Evolutionary conservation across 306 rosid genomes (phyloP).

Genomic region (Pterocarpus santalinus): DNA sequence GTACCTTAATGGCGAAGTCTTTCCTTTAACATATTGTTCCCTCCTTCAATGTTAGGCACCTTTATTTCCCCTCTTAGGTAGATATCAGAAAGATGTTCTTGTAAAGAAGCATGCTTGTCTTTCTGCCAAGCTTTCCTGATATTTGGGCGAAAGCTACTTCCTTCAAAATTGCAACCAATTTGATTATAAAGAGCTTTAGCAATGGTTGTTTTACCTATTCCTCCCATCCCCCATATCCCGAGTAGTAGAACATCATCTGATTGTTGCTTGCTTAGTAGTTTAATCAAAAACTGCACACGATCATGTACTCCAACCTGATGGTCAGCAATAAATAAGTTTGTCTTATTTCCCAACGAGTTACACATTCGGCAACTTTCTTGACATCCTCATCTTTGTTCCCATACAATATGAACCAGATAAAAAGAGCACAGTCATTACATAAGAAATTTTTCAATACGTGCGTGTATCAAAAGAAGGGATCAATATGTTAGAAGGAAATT

Average conservation of each 20-base stretch:
- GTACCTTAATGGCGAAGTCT: background rate
- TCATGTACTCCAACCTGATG: constrained; percentile 4
- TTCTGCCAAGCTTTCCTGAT: constrained; percentile 29
- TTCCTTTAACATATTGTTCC: background rate
- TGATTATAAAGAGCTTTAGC: constrained; percentile 25
- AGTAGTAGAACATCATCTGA: background rate
- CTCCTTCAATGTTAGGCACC: background rate
- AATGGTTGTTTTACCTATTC: constrained; percentile 26
- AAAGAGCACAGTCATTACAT: too few species aligned
- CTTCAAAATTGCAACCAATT: background rate
- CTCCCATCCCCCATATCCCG: constrained; percentile 39
- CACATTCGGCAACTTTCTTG: background rate
- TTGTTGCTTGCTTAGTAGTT: background rate
- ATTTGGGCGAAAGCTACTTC: constrained; percentile 11
- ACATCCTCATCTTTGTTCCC: constrained; percentile 12
- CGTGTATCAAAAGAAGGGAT: too few species aligned
- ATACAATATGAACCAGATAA: too few species aligned
- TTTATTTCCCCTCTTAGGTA: background rate
- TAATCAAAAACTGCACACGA: background rate
- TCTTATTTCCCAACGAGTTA: background rate
- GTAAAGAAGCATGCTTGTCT: background rate
- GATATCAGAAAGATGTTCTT: constrained; percentile 14
- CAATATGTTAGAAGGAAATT: too few species aligned
- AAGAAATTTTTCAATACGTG: too few species aligned
- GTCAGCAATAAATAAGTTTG: background rate